phyloP scores from a whole-genome alignment of 1,284 basidiomycete genomes.

The Stygiomarasmius scandens region DNA sequence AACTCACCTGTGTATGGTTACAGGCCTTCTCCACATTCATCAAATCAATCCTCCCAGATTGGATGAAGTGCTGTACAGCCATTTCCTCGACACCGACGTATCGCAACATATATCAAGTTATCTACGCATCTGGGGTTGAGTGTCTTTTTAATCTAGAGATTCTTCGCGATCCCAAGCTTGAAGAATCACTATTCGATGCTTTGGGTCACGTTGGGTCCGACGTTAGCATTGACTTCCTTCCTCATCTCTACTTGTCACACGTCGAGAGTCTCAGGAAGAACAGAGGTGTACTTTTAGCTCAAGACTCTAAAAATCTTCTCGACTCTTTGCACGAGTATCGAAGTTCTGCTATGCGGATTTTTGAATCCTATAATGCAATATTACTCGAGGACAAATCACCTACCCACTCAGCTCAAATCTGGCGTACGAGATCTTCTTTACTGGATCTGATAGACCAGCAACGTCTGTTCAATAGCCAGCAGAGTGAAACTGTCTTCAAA shows the following conservation, averaged over 20 bases:
- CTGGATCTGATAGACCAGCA: slow-evolving; percentile 48
- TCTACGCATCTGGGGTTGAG: slow-evolving; percentile 56
- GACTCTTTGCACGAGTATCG: slow-evolving; percentile 40
- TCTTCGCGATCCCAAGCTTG: slow-evolving; percentile 48
- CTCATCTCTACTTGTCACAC: slow-evolving; percentile 50
- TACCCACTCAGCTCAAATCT: slow-evolving; percentile 24
- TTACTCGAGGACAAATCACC: slow-evolving; percentile 27
- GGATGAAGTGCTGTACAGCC: slow-evolving; percentile 41
- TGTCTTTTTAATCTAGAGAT: slow-evolving; percentile 65
- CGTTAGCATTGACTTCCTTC: slow-evolving; percentile 32
- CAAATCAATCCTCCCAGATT: slow-evolving; percentile 47
- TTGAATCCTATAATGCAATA: slow-evolving; percentile 39
- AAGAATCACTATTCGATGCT: slow-evolving; percentile 40
- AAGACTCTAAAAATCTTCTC: slow-evolving; percentile 38
- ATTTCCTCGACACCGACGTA: slow-evolving; percentile 7
- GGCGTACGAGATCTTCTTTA: slow-evolving; percentile 44
- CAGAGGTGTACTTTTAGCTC: slow-evolving; percentile 49
- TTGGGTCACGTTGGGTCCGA: slow-evolving; percentile 29
- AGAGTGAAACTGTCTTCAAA: neutral
- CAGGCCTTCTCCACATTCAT: slow-evolving; percentile 53
- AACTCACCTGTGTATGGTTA: slow-evolving; percentile 10
- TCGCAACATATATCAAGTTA: slow-evolving; percentile 22
- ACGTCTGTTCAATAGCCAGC: slow-evolving; percentile 21
- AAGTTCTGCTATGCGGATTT: slow-evolving; percentile 45
- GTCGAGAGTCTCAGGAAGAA: slow-evolving; percentile 46